phyloP scores from a whole-genome alignment of 805 yeast species.

The Clavispora phyllophila region DNA sequence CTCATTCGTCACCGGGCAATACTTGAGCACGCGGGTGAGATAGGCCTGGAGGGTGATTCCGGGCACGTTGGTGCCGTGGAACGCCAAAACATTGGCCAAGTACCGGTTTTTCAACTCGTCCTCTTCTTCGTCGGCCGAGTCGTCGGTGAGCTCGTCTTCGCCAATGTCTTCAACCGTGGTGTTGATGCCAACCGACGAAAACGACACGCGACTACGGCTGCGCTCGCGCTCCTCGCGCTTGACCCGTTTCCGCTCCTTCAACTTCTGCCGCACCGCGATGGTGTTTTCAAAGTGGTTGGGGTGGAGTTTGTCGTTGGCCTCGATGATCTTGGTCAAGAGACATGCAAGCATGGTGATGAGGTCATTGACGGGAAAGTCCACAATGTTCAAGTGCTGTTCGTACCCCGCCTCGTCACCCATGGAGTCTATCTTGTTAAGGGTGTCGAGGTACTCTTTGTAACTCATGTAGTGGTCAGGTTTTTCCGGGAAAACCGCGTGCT shows the following conservation, averaged over 20 bases:
- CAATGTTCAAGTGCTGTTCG: constrained; percentile 65
- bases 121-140: constrained; percentile 26
- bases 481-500: constrained; percentile 1
- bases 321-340: constrained; percentile 77
- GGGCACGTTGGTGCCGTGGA: constrained; percentile 94
- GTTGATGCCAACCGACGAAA: constrained; percentile 9
- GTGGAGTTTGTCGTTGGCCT: constrained; percentile 81
- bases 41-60: constrained; percentile 92
- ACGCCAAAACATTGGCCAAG: constrained; percentile 72
- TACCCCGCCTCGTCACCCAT: constrained; percentile 12
- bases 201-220: constrained; percentile 4
- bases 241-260: constrained; percentile 29
- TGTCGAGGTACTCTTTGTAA: constrained; percentile 35
- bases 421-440: constrained; percentile 17
- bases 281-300: constrained; percentile 57
- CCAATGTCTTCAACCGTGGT: constrained; percentile 17
- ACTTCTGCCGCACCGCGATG: constrained; percentile 35
- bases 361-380: constrained; percentile 76
- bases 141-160: constrained; percentile 19
- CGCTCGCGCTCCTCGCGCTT: constrained; percentile 21
- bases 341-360: constrained; percentile 82
- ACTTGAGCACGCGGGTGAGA: constrained; percentile 82
- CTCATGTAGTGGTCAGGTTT: constrained; percentile 42
- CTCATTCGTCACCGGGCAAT: constrained; percentile 98
- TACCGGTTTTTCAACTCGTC: constrained; percentile 46